Conservation (phyloP, 495 filamentous ascomycete genomes). For the Neurospora sp. region DNA sequence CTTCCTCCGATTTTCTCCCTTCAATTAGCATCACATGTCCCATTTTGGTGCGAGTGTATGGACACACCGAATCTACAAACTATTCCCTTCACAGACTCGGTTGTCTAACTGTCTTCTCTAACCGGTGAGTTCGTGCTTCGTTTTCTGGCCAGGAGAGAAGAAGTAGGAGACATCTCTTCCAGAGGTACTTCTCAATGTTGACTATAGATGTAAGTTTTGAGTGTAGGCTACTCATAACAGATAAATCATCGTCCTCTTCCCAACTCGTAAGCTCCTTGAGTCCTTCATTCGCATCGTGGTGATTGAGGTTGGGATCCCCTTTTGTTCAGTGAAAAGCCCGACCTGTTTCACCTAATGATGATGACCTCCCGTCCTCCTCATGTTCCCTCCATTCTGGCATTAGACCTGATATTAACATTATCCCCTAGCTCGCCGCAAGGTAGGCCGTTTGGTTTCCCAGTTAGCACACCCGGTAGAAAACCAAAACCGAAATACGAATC, state of each 20-base stretch:
- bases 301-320: not conserved
- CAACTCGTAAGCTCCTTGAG: not conserved
- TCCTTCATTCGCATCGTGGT: not conserved
- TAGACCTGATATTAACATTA: not conserved
- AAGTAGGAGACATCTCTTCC: not conserved
- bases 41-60: not conserved
- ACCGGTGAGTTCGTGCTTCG: not conserved
- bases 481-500: slow-evolving; percentile 29
- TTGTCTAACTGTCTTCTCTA: not conserved
- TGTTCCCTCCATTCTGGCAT: not conserved
- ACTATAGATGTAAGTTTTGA: not conserved
- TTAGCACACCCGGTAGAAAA: not conserved
- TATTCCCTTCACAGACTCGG: not conserved
- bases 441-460: not conserved
- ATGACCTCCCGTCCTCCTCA: not conserved
- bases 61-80: not conserved
- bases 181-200: not conserved
- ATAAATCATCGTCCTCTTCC: not conserved
- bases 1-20: not conserved
- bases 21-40: not conserved
- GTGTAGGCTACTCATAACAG: not conserved
- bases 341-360: not conserved
- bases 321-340: not conserved
- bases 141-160: not conserved
- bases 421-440: not conserved